phyloP scores from a whole-genome alignment of 306 rosid species.

The Hylodesmum podocarpum region DNA sequence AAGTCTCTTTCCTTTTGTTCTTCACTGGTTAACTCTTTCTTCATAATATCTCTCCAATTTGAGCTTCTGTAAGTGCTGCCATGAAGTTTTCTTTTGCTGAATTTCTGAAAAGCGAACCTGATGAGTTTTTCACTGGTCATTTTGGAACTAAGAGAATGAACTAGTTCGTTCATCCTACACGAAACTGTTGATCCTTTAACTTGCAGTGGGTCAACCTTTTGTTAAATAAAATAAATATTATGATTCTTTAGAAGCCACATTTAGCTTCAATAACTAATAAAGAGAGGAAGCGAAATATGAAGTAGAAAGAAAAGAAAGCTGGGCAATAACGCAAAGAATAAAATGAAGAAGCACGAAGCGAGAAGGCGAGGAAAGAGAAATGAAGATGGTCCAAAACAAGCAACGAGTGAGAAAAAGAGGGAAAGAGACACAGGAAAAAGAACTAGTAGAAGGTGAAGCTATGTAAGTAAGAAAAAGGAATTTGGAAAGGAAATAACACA shows the following conservation, averaged over 20 bases:
- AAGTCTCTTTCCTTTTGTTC: neutral
- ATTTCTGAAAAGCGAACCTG: neutral
- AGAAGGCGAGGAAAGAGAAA: neutral
- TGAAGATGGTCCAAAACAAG: too few relatives aligned
- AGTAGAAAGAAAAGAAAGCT: neutral
- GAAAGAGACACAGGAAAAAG: too few relatives aligned
- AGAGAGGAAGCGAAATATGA: too few relatives aligned
- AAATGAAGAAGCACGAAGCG: too few relatives aligned
- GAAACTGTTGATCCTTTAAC: neutral
- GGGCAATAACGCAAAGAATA: neutral
- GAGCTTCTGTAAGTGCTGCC: neutral
- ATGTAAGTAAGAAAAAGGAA: too few relatives aligned
- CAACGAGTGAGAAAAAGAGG: too few relatives aligned
- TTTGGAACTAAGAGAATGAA: neutral
- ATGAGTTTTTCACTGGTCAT: neutral
- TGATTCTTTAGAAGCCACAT: neutral
- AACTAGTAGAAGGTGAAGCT: too few relatives aligned
- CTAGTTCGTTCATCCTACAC: neutral
- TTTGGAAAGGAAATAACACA: too few relatives aligned
- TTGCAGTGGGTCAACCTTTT: neutral
- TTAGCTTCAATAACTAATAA: neutral
- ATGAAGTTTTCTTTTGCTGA: slow-evolving; percentile 1
- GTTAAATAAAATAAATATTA: neutral
- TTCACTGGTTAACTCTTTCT: slow-evolving; percentile 20
- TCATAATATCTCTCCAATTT: slow-evolving; percentile 14